Base-by-base conservation (phyloP, 306 rosid genomes). In the Cajanus cajan region DNA sequence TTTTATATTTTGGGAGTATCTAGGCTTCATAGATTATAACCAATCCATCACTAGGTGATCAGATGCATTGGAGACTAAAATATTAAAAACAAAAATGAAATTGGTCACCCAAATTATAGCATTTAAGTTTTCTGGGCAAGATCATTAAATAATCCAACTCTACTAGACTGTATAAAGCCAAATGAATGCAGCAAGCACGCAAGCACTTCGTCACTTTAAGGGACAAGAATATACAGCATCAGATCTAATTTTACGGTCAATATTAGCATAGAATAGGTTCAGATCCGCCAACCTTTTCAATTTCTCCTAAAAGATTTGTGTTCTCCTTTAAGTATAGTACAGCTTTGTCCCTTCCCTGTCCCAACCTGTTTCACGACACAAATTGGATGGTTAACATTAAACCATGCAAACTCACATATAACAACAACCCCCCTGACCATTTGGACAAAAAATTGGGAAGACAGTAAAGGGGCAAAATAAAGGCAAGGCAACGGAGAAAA, bases 311-410 rank as follows among this genome's bases (percentile, higher is more conserved):
- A 83, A 95, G 86, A 79, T 69, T 73, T 18, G 96, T 87, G 77
- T 90, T 93, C 77, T 95, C 99, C 78, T 85, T 91, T 78, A 91
- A 85, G 89, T 87, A 95, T 79, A 91, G 97, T 47, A 93, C 72
- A 78, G 99, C 89, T 87, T 76, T 93, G 79, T 95, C 99, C 80
- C 99, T 91, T 84, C 98, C 99, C 79, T 95, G 99, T 73, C 99
- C 99, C 83, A 95, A 84, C 90, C 98, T 95, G 84, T 85, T 77
- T 68, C 70, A 62, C 52, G 59, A 55, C 15, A 70, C 61, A 68
- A 66, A 82, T 80, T 63, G 71, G 66, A 74, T 64, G 31, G 70
- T 11, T 6, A 47, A 18, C 61, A 65, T 45, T 80, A 78, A 77
- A 71, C 25, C 55, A 78, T 36, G 19, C 12, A n/a, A 64, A 22